Percentiles rank a stretch among this genome's conserved stretches.
phyloP scores from a whole-genome alignment of 805 yeast species.

The Scheffersomyces lignosus region DNA sequence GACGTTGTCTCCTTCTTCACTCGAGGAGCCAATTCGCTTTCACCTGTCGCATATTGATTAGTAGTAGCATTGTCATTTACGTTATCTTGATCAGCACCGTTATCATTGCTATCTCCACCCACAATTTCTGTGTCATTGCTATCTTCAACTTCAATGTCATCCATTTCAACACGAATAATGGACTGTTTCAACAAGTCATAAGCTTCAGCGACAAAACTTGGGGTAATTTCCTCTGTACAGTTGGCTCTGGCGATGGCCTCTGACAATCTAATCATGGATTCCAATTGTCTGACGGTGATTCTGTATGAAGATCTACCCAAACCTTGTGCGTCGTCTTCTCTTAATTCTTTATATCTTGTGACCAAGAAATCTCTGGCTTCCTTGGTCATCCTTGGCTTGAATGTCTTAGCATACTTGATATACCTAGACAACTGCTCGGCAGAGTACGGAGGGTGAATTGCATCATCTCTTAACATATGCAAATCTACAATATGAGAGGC shows the following conservation, averaged over 20 bases:
- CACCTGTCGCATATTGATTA: neutral
- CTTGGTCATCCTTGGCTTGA: slow-evolving; percentile 83
- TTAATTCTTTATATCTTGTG: slow-evolving; percentile 75
- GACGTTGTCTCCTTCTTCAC: slow-evolving; percentile 30
- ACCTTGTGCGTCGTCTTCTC: slow-evolving; percentile 91
- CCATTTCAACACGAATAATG: slow-evolving; percentile 90
- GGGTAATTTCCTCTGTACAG: slow-evolving; percentile 84
- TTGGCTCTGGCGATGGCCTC: slow-evolving; percentile 98
- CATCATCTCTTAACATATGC: slow-evolving; percentile 88
- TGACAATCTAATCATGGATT: slow-evolving; percentile 86
- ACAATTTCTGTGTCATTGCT: slow-evolving; percentile 41
- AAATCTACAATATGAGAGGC: slow-evolving; percentile 92
- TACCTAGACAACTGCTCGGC: slow-evolving; percentile 87
- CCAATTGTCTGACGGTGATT: slow-evolving; percentile 95
- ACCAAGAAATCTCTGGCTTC: slow-evolving; percentile 80
- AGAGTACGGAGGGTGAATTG: slow-evolving; percentile 84
- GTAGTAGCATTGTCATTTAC: slow-evolving; percentile 1
- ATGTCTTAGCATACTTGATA: slow-evolving; percentile 88
- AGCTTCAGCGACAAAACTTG: slow-evolving; percentile 89
- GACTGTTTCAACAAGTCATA: slow-evolving; percentile 86
- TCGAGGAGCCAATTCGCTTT: neutral
- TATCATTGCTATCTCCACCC: slow-evolving; percentile 12
- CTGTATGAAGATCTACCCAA: slow-evolving; percentile 82
- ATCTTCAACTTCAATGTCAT: slow-evolving; percentile 85
- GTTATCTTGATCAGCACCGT: slow-evolving; percentile 18